A percentile compares a stretch with the other conserved stretches of the same genome.
phyloP scores from a whole-genome alignment of 140 eudicot genomes.

The Oenanthe javanica region DNA sequence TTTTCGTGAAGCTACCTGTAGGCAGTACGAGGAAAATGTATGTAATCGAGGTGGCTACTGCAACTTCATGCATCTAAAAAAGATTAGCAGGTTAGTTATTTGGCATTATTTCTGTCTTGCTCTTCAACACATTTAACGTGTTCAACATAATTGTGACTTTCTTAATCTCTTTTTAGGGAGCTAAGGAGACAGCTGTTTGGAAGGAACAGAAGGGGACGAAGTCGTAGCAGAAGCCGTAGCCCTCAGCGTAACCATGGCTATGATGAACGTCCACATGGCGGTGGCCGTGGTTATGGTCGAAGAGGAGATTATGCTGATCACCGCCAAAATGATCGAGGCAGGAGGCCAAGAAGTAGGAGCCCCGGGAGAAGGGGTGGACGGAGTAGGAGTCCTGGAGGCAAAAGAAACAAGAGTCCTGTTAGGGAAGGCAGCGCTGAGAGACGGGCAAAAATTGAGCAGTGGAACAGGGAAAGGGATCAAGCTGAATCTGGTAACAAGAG shows the following conservation, averaged over 20 bases:
- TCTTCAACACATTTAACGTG: neutral
- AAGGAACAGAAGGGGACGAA: constrained; percentile 60
- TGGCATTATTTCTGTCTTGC: neutral
- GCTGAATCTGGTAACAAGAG: constrained; percentile 37
- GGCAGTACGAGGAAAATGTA: constrained; percentile 92
- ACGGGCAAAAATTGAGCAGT: constrained; percentile 89
- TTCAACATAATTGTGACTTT: neutral
- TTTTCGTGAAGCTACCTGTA: constrained; percentile 94
- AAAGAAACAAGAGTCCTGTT: constrained; percentile 68
- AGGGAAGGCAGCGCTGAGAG: constrained; percentile 94
- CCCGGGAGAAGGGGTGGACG: constrained; percentile 75
- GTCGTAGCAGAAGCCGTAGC: constrained; percentile 80
- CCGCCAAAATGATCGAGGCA: constrained; percentile 52
- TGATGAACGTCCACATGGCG: constrained; percentile 68
- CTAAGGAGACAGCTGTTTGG: constrained; percentile 80
- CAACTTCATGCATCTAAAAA: constrained; percentile 94
- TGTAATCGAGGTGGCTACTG: constrained; percentile 97
- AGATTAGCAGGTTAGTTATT: constrained; percentile 65
- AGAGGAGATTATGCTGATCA: constrained; percentile 52
- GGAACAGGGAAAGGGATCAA: constrained; percentile 87
- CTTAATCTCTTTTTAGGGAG: constrained; percentile 35
- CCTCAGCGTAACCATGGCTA: constrained; percentile 49
- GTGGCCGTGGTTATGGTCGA: constrained; percentile 58
- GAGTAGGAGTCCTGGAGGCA: constrained; percentile 84
- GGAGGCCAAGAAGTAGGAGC: constrained; percentile 89